These are phyloP conservation scores for Vaccinium myrtillus DNA, from an alignment of 148 eudicot genomes.

Conservation along the genomic window DNA sequence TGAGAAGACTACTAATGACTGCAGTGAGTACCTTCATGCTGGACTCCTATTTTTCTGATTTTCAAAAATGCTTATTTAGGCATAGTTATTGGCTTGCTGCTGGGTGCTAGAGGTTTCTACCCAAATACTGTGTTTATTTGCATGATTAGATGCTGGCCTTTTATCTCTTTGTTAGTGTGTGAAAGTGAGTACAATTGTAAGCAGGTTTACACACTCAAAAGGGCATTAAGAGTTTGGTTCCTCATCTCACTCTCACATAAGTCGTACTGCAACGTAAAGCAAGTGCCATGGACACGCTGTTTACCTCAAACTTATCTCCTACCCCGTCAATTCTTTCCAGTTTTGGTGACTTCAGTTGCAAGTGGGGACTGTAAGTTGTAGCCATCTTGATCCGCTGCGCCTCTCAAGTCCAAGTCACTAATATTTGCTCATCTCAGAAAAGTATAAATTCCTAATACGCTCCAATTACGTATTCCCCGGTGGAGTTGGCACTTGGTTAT, in stretches of 20 bases:
- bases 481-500: neutral
- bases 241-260: neutral
- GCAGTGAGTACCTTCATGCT: conserved; percentile 58
- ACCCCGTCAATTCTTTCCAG: neutral
- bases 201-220: neutral
- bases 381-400: neutral
- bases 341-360: neutral
- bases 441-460: neutral
- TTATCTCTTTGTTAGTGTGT: neutral
- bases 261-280: neutral
- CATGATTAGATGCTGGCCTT: neutral
- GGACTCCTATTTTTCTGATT: neutral
- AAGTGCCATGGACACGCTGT: neutral
- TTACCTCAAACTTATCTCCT: neutral
- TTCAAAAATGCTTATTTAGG: neutral
- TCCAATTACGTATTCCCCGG: neutral
- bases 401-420: neutral
- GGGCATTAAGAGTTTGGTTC: neutral
- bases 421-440: neutral
- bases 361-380: neutral
- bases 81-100: neutral
- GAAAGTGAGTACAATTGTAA: neutral
- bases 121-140: neutral
- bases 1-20: conserved; percentile 82
- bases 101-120: neutral